A percentile compares a stretch with the other conserved stretches of the same genome.
These are phyloP conservation scores for Aspergillus calidoustus DNA, from an alignment of 2,329 filamentous ascomycete genomes.

Conservation along the genomic window DNA sequence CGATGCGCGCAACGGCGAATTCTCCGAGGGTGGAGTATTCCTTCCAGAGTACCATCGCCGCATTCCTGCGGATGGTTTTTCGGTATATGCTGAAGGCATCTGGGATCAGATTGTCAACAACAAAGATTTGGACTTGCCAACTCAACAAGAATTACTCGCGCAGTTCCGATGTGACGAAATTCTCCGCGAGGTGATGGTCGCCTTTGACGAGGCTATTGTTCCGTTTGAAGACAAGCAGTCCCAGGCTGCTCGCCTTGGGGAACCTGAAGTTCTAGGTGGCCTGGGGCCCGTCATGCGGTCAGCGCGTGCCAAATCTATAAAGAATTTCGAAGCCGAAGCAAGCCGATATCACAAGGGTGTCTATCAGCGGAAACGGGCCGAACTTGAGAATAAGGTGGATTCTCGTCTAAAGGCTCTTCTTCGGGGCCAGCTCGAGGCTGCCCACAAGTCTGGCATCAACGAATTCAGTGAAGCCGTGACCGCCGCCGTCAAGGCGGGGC, in stretches of 20 bases:
- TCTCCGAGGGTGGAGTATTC: conserved; percentile 81
- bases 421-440: conserved; percentile 82
- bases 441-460: conserved; percentile 83
- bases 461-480: conserved; percentile 87
- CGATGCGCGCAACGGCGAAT: conserved; percentile 65
- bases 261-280: conserved; percentile 71
- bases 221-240: conserved; percentile 87
- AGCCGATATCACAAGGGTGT: conserved; percentile 97
- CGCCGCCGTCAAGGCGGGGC: conserved; percentile 84
- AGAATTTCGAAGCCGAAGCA: conserved; percentile 86
- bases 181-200: conserved; percentile 79
- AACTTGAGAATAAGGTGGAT: conserved; percentile 86
- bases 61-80: conserved; percentile 96
- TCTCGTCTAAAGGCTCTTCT: conserved; percentile 86
- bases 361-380: conserved; percentile 80
- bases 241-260: conserved; percentile 73
- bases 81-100: conserved; percentile 87
- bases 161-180: conserved; percentile 99
- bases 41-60: conserved; percentile 92
- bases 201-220: conserved; percentile 78
- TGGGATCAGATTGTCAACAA: conserved; percentile 99
- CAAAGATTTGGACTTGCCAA: conserved; percentile 95
- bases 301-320: conserved; percentile 73
- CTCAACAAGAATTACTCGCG: conserved; percentile 93
- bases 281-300: conserved; percentile 74